Evolutionary conservation across 192 early-diverging fungal genomes (phyloP).

Genomic region (Pilobolus umbonatus): DNA sequence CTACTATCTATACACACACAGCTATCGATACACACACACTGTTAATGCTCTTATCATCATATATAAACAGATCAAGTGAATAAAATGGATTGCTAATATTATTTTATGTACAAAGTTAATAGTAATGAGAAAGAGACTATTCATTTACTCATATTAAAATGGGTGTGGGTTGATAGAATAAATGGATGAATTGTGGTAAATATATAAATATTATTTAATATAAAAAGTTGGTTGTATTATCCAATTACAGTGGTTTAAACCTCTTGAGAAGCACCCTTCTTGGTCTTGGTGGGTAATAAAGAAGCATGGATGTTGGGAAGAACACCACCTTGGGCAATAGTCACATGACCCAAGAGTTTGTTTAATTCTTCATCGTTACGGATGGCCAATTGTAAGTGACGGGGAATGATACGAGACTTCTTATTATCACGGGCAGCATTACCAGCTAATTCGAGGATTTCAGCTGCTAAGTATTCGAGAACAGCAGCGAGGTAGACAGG

Average conservation of each 20-base stretch:
- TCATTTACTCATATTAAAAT: conserved; percentile 78
- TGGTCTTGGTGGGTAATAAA: conserved; percentile 62
- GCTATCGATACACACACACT: too few species aligned
- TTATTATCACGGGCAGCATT: conserved; percentile 92
- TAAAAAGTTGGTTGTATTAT: background rate
- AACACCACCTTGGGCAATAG: conserved; percentile 88
- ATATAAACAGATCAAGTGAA: too few species aligned
- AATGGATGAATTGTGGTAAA: background rate
- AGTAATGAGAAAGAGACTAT: background rate
- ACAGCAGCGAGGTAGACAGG: conserved; percentile 87
- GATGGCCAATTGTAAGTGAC: conserved; percentile 88
- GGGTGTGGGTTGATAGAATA: conserved; percentile 13
- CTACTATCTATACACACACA: too few species aligned
- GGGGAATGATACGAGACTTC: conserved; percentile 88
- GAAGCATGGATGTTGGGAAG: conserved; percentile 69
- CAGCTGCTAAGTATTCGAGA: conserved; percentile 86
- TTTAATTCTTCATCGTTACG: conserved; percentile 92
- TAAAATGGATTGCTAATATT: conserved; percentile 79
- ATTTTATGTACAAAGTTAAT: conserved; percentile 34
- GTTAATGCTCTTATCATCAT: too few species aligned
- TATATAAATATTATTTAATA: background rate
- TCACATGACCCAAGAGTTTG: conserved; percentile 85
- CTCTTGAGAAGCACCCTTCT: conserved; percentile 40
- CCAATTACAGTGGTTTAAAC: conserved; percentile 52
- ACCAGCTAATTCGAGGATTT: conserved; percentile 88